Evolutionary conservation across 148 eudicot species (phyloP), one percentile per base, ranked within the genome.

Genomic region (Selenicereus undatus): DNA sequence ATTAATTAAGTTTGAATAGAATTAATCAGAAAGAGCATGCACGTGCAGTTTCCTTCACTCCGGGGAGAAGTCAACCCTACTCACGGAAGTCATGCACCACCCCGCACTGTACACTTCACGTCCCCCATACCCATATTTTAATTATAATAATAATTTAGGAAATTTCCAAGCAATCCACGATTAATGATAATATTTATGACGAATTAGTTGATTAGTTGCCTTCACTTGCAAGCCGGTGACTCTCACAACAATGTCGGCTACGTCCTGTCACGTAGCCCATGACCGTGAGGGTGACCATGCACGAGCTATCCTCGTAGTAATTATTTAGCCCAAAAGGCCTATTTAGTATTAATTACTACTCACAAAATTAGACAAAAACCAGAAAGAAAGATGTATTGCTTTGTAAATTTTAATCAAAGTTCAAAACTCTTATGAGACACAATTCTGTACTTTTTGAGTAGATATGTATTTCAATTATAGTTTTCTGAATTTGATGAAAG

Each of bases 191-290:
- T 56, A 56, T 14, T 56, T 32, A 32, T 32, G 32, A 32, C 32
- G 32, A 32, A 2, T 32, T 32, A 32, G 32, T 32, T 32, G 2
- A 32, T 32, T 32, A 32, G 32, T 66, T 66, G 11, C 3, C 21
- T 8, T 29, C 1, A 16, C 60, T 10, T 0, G 27, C 77, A 39
- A 54, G 65, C 32, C 70, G 51, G 76, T 52, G 26, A 50, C 66
- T 52, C n/a, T 51, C 65, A 77, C 80, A 65, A 83, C 0, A 71
- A 43, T 84, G 85, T 85, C 83, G 85, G 87, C 76, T 62, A 32
- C 50, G 42, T 54, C 75, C 51, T 42, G 62, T 42, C 69, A 58
- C 76, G 76, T 82, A 68, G 5, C 70, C 69, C 71, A 70, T 79
- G 6, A 83, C 56, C 18, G 6, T 52, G 18, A 2, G 2, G 70